Percentiles rank a stretch among this genome's conserved stretches.
phyloP scores from a whole-genome alignment of 2,329 filamentous ascomycete genomes.

The Neurospora sp. region DNA sequence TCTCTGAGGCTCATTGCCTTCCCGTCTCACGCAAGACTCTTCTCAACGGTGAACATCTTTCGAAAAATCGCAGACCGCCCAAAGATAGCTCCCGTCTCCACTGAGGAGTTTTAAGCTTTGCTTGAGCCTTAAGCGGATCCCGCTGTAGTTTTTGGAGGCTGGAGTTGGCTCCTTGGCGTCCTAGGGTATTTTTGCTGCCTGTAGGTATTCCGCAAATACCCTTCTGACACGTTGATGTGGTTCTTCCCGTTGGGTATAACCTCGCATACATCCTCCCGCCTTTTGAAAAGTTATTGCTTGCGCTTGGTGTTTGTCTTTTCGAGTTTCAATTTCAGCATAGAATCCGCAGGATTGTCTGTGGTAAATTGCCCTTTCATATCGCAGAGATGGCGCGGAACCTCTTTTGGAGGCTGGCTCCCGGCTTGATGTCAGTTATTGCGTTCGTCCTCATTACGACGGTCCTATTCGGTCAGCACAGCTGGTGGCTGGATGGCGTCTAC shows the following conservation, averaged over 20 bases:
- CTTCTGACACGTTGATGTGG: not conserved
- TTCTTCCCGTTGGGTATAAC: not conserved
- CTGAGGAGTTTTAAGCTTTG: not conserved
- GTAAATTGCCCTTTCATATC: not conserved
- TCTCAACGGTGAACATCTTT: not conserved
- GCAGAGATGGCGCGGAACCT: slow-evolving; percentile 8
- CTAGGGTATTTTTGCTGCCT: not conserved
- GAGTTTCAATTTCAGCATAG: not conserved
- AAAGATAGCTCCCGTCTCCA: not conserved
- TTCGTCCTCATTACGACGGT: slow-evolving; percentile 9
- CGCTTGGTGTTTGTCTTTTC: not conserved
- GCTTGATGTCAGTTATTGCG: slow-evolving; percentile 6
- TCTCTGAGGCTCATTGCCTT: not conserved
- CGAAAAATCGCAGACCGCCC: not conserved
- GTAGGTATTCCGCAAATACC: not conserved
- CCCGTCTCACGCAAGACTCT: not conserved
- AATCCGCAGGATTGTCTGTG: not conserved
- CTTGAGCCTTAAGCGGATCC: not conserved
- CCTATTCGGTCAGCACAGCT: slow-evolving; percentile 13
- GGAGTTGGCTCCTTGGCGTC: not conserved
- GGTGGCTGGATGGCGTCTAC: slow-evolving; percentile 16
- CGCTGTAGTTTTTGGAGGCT: not conserved
- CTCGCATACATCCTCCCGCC: not conserved
- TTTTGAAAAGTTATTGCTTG: not conserved
- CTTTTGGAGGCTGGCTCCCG: slow-evolving; percentile 6